Evolutionary conservation across 345 rosid species (phyloP), one percentile per base, ranked within the genome.

Genomic region (Pseudoturritis turrita): DNA sequence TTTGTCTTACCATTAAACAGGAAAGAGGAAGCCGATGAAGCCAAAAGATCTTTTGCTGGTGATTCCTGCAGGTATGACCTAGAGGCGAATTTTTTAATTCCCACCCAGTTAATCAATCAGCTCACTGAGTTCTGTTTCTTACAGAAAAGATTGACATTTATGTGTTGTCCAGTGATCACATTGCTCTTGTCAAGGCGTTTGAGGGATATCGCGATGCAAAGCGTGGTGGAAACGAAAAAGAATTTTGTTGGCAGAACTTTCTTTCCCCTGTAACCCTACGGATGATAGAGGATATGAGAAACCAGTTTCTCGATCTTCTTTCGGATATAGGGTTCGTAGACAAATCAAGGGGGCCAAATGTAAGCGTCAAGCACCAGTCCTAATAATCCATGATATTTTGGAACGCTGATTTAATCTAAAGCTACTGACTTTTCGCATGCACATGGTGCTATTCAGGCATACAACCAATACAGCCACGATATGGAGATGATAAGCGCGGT

Each of bases 221-320:
- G 79, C 82, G 75, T 61, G 77, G 73, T 49, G 86, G 89, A 76
- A 78, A 73, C 7, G 99, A 86, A 57, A 84, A 81, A 77, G 78
- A 88, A 13, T 94, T 80, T 74, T 94, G 97, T 73, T 94, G 98
- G 97, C 85, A 94, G 58, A 83, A 88, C 55, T 94, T 80, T 79
- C 81, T 94, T 35, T 94, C 98, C 64, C 89, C 87, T 2, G 56
- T 82, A 56, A 91, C 98, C 75, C 77, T 94, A 85, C 83, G 77
- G 84, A 88, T 89, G 96, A 88, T 94, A 88, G 97, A 91, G 75
- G 96, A 87, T 62, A 91, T 91, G 98, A 91, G 97, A 80, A 87
- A 77, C 79, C 97, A 91, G 83, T 94, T 94, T 74, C 82, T 89
- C 49, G 87, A 84, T 82, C 85, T 91, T 25, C 84, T 94, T 56